Percentiles rank a stretch among this genome's conserved stretches.
Conservation (phyloP, 2,329 filamentous ascomycete species). For the Cladosporium velox region DNA sequence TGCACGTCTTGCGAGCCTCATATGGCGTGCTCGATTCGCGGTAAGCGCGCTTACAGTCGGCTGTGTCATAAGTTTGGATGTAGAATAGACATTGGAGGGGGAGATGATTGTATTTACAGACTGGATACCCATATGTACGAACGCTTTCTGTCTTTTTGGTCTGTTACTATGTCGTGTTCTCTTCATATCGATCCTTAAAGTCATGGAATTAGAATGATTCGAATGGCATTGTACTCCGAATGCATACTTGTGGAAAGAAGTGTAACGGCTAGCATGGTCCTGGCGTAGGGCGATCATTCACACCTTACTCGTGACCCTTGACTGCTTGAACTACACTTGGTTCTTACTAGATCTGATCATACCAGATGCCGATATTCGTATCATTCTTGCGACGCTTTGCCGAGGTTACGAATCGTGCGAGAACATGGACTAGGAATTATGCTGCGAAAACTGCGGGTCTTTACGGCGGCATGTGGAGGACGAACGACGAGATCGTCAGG, state of each 20-base stretch:
- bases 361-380: background rate
- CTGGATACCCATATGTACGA: background rate
- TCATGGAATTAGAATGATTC: background rate
- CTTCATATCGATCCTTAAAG: background rate
- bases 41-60: background rate
- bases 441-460: slow-evolving; percentile 10
- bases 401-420: background rate
- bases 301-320: background rate
- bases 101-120: background rate
- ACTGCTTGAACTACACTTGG: background rate
- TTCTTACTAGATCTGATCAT: background rate
- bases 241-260: background rate
- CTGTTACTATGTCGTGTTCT: too few species aligned
- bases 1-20: slow-evolving; percentile 16
- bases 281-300: background rate
- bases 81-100: background rate
- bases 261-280: background rate
- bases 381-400: background rate
- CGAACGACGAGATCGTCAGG: slow-evolving; percentile 9
- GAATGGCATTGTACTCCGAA: background rate
- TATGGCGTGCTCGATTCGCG: slow-evolving; percentile 13
- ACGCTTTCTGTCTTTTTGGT: background rate
- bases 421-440: background rate
- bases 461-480: slow-evolving; percentile 15
- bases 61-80: background rate